Evolutionary conservation across 2,329 filamentous ascomycete genomes (phyloP), one percentile per base, ranked within the genome.

Genomic region (Apiospora kogelbergensis): DNA sequence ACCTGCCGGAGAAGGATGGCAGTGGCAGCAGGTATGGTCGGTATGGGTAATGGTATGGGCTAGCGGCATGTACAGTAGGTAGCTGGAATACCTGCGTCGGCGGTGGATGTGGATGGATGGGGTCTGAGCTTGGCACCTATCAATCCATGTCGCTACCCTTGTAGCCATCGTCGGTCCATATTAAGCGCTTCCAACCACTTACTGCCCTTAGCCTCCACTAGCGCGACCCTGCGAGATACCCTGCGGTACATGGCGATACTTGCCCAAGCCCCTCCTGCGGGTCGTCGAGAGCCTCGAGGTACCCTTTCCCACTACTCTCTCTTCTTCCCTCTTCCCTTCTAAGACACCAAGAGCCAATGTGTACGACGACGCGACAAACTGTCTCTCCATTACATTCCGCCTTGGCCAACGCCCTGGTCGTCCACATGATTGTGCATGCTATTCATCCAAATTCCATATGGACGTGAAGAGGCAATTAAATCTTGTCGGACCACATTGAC

Each of bases 61-160:
- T 57, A 57, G 48, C 9, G 48, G 48, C 22, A 48, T 48, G 46
- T 24, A 48, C n/a, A 53, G 46, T 15, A 53, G 46, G 46, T 53
- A 60, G 53, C 53, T 60, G 53, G 33, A 30, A 30, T 33, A 37
- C 53, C 15, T 57, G 48, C 30, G 53, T 60, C 26, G 53, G 17
- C 17, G 53, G 53, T 60, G 53, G 63, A 40, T 41, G 60, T 24
- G 60, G 60, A 64, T 22, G 46, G 46, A 57, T 57, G 63, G 63
- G 63, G 63, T 65, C 63, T n/a, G 26, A 42, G 37, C 63, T 65
- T 65, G 63, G 63, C 63, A 65, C 63, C 63, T 65, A 41, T 65
- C 63, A 44, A 65, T 30, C 63, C 63, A 65, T 65, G 63, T 44
- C 63, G 63, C 41, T 44, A 26, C 63, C 53, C 63, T 44, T 15